Base-by-base conservation (phyloP, 73 alveolate genomes). In the Symbiodinium pilosum region DNA sequence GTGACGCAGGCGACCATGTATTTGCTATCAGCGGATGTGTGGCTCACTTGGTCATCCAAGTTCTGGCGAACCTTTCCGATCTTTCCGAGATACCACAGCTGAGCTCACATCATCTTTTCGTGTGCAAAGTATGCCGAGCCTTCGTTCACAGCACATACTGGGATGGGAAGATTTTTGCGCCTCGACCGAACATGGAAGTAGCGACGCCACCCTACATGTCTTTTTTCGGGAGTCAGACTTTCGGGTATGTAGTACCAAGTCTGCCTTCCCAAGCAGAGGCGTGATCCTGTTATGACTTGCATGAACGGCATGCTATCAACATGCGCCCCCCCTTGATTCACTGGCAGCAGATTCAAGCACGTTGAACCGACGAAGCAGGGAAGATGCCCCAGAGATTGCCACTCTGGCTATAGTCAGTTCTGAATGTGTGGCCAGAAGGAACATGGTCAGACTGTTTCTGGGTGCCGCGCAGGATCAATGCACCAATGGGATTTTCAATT, bases 161-260 rank as follows among this genome's bases (percentile, higher is more conserved):
- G 96, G 96, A 91, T 69, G 96, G 96, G 38, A 91, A 91, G 77
- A 42, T 91, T 16, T 91, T 91, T 69, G 32, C 87, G 14, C 96
- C 96, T 9, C 84, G 34, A 2, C 69, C 14, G 41, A 38, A 21
- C 30, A 28, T 64, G 1, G 81, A 64, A 26, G 0, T 20, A 30
- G 39, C 9, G 51, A 68, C 75, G 26, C 73, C 54, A 85, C 96
- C 96, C 5, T 91, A 91, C 40, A 42, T 91, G 96, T 64, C 88
- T 16, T 91, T 91, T 30, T 91, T 91, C 34, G 96, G 96, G 32
- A 91, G 96, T 77, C 96, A 91, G 96, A 91, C 96, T 6, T 91
- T 91, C 30, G 96, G 96, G 3, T 52, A 56, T 2, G 88, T 91
- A 39, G 52, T 91, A 40, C 87, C 96, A 30, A 36, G 38, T 21